phyloP scores from a whole-genome alignment of 805 yeast genomes.

The Pichia pseudocactophila region DNA sequence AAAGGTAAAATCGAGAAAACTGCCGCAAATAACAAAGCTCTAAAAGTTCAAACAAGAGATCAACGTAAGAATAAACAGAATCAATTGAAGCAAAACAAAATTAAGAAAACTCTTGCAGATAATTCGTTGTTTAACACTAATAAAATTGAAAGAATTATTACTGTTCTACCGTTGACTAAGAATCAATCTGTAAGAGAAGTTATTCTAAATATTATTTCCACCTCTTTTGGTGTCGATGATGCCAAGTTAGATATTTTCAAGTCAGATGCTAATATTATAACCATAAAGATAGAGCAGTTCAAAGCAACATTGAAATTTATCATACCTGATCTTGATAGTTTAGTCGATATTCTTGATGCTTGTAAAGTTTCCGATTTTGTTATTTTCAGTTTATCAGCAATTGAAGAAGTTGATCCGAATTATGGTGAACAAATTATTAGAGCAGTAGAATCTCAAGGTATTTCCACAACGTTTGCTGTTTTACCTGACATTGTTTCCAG shows the following conservation, averaged over 20 bases:
- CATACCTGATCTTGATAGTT: constrained; percentile 57
- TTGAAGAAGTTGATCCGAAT: constrained; percentile 66
- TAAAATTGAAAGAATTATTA: constrained; percentile 78
- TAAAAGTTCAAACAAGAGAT: constrained; percentile 34
- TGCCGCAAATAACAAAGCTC: constrained; percentile 29
- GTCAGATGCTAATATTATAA: constrained; percentile 40
- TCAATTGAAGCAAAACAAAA: constrained; percentile 70
- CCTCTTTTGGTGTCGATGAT: constrained; percentile 25
- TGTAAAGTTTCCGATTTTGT: constrained; percentile 87
- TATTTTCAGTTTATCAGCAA: constrained; percentile 81
- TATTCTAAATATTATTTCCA: constrained; percentile 38
- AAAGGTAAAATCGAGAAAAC: constrained; percentile 84
- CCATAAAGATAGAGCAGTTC: constrained; percentile 52
- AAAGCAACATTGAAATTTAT: constrained; percentile 68
- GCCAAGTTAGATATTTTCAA: constrained; percentile 26
- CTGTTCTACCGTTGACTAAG: constrained; percentile 68
- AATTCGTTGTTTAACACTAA: constrained; percentile 55
- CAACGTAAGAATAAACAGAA: constrained; percentile 73
- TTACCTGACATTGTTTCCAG: constrained; percentile 62
- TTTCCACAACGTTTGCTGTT: constrained; percentile 71
- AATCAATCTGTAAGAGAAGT: constrained; percentile 56
- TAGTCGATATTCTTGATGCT: constrained; percentile 70
- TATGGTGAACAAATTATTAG: constrained; percentile 87
- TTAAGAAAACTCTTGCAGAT: constrained; percentile 45
- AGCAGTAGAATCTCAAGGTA: constrained; percentile 87